Conservation (phyloP, 2,329 filamentous ascomycete genomes). For the Trichoderma atrobrunneum region DNA sequence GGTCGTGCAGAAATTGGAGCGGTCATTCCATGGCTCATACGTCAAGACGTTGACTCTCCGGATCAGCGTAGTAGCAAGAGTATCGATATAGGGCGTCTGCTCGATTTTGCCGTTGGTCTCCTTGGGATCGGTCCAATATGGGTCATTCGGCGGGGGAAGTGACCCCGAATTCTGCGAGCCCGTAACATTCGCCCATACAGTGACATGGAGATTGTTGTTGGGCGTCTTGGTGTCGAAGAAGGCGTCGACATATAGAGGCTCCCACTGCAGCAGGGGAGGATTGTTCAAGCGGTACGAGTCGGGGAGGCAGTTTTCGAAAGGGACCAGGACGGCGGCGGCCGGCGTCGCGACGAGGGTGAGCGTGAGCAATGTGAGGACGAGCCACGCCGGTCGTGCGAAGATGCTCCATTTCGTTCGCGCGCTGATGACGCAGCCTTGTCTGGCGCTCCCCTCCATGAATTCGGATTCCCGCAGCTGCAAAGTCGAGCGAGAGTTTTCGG, state of each 20-base stretch:
- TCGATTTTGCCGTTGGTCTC: conserved; percentile 73
- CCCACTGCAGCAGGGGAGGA: conserved; percentile 71
- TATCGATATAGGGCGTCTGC: conserved; percentile 48
- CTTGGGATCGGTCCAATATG: conserved; percentile 60
- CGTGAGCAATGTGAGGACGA: conserved; percentile 39
- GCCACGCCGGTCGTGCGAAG: conserved; percentile 25
- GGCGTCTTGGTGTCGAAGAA: conserved; percentile 62
- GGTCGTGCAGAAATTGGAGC: conserved; percentile 64
- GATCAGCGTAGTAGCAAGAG: conserved; percentile 69
- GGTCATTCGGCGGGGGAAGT: conserved; percentile 59
- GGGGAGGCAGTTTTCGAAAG: conserved; percentile 81
- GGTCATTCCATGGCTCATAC: conserved; percentile 64
- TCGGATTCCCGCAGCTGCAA: not conserved
- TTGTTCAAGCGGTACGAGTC: conserved; percentile 55
- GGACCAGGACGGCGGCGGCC: conserved; percentile 62
- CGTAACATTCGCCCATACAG: conserved; percentile 86
- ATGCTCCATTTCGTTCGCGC: conserved; percentile 4
- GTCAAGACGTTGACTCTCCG: conserved; percentile 70
- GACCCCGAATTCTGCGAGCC: conserved; percentile 59
- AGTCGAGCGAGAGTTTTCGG: not conserved
- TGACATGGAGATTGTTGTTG: conserved; percentile 68
- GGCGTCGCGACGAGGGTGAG: conserved; percentile 39
- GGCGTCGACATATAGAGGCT: conserved; percentile 71
- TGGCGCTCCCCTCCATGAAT: conserved; percentile 4
- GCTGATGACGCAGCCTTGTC: conserved; percentile 7